Percentiles rank a stretch among this genome's conserved stretches.
Evolutionary conservation across 129 eudicot genomes (phyloP).

Genomic region (Cynara cardunculus): DNA sequence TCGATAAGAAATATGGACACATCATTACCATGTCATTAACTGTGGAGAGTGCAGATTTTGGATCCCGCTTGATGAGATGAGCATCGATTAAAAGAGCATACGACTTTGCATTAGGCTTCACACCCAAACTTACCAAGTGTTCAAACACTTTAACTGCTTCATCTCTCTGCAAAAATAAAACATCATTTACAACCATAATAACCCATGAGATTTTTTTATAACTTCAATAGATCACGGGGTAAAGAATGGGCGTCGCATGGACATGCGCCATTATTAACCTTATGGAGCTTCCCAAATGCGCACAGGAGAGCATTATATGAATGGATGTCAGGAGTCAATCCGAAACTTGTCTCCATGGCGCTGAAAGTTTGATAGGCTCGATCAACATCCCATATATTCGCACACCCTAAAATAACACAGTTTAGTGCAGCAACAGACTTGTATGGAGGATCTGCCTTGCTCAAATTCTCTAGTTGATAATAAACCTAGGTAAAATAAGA

Average conservation of each 20-base stretch:
- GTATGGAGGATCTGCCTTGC: conserved; percentile 66
- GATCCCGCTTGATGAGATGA: conserved; percentile 69
- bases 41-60: conserved; percentile 60
- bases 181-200: background rate
- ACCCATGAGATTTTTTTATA: background rate
- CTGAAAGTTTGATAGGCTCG: conserved; percentile 77
- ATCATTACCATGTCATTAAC: conserved; percentile 66
- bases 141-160: conserved; percentile 73
- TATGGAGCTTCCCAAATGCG: conserved; percentile 72
- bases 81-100: conserved; percentile 78
- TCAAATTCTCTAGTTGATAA: conserved; percentile 74
- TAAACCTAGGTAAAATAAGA: conserved; percentile 54
- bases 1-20: background rate
- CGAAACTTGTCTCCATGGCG: conserved; percentile 66
- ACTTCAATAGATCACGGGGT: background rate
- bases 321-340: conserved; percentile 76
- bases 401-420: conserved; percentile 90
- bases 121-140: conserved; percentile 61
- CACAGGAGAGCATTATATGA: conserved; percentile 77
- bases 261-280: conserved; percentile 42
- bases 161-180: conserved; percentile 50
- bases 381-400: conserved; percentile 92
- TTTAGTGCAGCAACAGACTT: conserved; percentile 91
- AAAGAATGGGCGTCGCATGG: background rate
- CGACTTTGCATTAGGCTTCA: conserved; percentile 73